Percentiles rank a stretch among this genome's conserved stretches.
phyloP scores from a whole-genome alignment of 208 protist species.

The Wallacemonas sp. region DNA sequence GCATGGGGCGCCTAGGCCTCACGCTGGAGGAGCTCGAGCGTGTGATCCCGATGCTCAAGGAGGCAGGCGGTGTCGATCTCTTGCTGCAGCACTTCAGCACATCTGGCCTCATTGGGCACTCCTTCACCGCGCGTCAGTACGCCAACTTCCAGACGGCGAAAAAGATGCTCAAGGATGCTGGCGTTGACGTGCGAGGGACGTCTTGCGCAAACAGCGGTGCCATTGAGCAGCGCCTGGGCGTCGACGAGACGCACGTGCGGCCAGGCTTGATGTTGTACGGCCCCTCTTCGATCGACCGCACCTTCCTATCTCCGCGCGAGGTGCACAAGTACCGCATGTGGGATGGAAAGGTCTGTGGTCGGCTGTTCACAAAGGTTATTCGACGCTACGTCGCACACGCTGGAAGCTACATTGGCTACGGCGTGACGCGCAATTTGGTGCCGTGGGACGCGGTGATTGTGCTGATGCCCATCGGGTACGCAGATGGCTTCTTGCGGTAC shows the following conservation, averaged over 20 bases:
- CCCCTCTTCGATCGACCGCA: slow-evolving; percentile 30
- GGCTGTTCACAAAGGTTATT: slow-evolving; percentile 50
- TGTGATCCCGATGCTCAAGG: slow-evolving; percentile 33
- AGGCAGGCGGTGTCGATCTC: slow-evolving; percentile 41
- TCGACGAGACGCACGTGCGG: slow-evolving; percentile 51
- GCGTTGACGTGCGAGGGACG: slow-evolving; percentile 52
- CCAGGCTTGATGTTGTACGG: slow-evolving; percentile 60
- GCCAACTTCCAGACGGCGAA: slow-evolving; percentile 39
- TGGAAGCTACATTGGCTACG: slow-evolving; percentile 53
- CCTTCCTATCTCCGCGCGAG: slow-evolving; percentile 25
- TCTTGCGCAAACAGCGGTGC: slow-evolving; percentile 51
- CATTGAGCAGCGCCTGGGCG: slow-evolving; percentile 40
- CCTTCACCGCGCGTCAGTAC: slow-evolving; percentile 39
- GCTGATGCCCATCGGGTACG: slow-evolving; percentile 51
- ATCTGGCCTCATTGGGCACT: slow-evolving; percentile 37
- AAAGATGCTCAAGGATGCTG: slow-evolving; percentile 28
- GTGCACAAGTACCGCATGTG: slow-evolving; percentile 31
- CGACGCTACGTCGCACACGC: slow-evolving; percentile 40
- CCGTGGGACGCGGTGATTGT: slow-evolving; percentile 39
- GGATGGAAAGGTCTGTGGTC: slow-evolving; percentile 37
- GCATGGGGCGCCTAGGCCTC: slow-evolving; percentile 57
- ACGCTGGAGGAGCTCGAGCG: slow-evolving; percentile 30
- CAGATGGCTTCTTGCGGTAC: slow-evolving; percentile 55
- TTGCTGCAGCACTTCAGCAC: slow-evolving; percentile 59
- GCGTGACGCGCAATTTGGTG: slow-evolving; percentile 34